phyloP scores from a whole-genome alignment of 2,329 filamentous ascomycete genomes.

The Esteya vermicola region DNA sequence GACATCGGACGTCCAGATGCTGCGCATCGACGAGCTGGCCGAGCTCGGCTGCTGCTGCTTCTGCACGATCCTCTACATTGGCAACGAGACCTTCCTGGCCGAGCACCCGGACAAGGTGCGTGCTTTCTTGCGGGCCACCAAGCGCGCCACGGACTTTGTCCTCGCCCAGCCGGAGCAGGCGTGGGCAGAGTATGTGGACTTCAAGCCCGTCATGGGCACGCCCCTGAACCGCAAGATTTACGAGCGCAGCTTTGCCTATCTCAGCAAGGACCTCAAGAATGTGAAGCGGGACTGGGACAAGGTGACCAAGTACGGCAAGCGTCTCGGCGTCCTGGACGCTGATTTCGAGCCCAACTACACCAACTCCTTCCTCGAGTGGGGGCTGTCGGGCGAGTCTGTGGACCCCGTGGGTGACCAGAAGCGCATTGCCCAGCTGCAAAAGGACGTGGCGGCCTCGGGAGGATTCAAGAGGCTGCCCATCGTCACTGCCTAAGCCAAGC shows the following conservation, averaged over 20 bases:
- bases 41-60: conserved; percentile 75
- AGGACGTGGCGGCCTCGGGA: conserved; percentile 48
- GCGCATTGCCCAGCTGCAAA: conserved; percentile 55
- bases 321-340: conserved; percentile 50
- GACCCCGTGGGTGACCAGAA: conserved; percentile 64
- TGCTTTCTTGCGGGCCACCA: conserved; percentile 59
- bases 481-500: no score
- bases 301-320: conserved; percentile 64
- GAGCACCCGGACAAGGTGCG: conserved; percentile 50
- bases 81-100: conserved; percentile 56
- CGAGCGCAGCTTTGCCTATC: conserved; percentile 65
- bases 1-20: conserved; percentile 59
- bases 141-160: conserved; percentile 60
- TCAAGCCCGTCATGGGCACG: conserved; percentile 58
- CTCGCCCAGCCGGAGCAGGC: conserved; percentile 47
- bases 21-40: conserved; percentile 67
- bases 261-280: conserved; percentile 44
- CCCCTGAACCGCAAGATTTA: conserved; percentile 64
- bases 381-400: conserved; percentile 43
- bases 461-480: conserved; percentile 46
- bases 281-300: conserved; percentile 62
- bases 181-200: conserved; percentile 54
- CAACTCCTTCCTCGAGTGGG: conserved; percentile 55
- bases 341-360: conserved; percentile 60
- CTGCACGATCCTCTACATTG: conserved; percentile 70